Conservation (phyloP, 139 green algal species). For the Gonium pectorale region DNA sequence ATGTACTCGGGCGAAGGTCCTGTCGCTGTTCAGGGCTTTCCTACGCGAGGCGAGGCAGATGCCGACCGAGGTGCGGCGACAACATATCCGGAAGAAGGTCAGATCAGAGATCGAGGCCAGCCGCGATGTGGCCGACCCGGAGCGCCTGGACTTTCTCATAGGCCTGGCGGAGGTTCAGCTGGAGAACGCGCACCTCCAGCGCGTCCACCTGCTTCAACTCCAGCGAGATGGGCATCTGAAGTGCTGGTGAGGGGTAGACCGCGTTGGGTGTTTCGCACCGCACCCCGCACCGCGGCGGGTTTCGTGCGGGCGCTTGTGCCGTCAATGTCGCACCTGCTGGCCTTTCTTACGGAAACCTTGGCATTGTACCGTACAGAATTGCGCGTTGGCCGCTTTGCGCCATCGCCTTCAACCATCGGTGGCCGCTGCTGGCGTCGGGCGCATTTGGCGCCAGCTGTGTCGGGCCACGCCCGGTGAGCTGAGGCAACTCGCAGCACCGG, state of each 20-base stretch:
- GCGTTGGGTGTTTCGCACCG: too few species aligned
- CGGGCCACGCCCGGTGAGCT: too few species aligned
- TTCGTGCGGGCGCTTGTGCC: too few species aligned
- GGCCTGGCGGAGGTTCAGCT: slow-evolving; percentile 29
- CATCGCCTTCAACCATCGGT: too few species aligned
- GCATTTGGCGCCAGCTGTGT: too few species aligned
- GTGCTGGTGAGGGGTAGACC: neutral
- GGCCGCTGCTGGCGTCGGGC: too few species aligned
- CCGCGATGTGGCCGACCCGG: neutral
- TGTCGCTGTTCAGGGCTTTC: slow-evolving; percentile 1
- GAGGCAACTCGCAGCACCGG: too few species aligned
- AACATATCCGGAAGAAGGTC: neutral
- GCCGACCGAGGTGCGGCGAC: neutral
- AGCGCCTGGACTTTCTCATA: neutral
- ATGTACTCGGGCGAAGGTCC: neutral
- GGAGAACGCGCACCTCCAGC: slow-evolving; percentile 15
- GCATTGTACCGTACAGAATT: too few species aligned
- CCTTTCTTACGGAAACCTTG: too few species aligned
- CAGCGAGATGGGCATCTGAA: slow-evolving; percentile 28
- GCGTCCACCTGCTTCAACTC: neutral
- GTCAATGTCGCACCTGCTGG: too few species aligned
- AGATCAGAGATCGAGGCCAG: neutral
- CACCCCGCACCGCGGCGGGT: too few species aligned
- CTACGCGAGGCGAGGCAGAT: slow-evolving; percentile 31
- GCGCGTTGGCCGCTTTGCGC: too few species aligned